Evolutionary conservation across 257 asterid species (phyloP), one percentile per base, ranked within the genome.

Genomic region (Cordia subcordata): DNA sequence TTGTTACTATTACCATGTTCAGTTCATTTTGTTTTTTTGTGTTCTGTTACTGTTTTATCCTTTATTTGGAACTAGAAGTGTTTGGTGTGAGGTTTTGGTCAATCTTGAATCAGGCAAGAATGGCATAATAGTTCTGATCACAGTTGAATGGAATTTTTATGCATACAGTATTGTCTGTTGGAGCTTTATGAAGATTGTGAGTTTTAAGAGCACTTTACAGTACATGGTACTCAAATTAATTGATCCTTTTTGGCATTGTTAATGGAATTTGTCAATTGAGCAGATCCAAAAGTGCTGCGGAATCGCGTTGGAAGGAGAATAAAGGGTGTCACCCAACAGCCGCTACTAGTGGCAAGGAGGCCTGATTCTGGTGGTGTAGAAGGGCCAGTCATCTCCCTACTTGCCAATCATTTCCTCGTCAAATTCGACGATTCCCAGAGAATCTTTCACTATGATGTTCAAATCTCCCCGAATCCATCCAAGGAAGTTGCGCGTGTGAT

Each of bases 351-450:
- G 68, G 94, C 96, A 60, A 86, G 72, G 73, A 88, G 99, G 60
- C 99, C 99, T 15, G 99, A 92, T 55, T 78, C 80, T 50, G 99
- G 99, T 62, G 99, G 99, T 44, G 76, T 78, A 5, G 95, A 88
- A 78, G 99, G 99, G 70, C 77, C 61, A 27, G 82, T 69, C 10
- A 65, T 92, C 52, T 68, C 79, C 63, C 91, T 92, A 16, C 81
- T 92, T 50, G 96, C 97, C 17, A 92, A 92, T 68, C 99, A 92
- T 84, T 92, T 88, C 76, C 65, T 74, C 46, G 97, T 92, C 58
- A 68, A 74, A 21, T 86, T 88, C 60, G 87, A 85, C 60, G 84
- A 87, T 18, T 75, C 83, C 0, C 94, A 84, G 51, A 56, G 46
- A 21, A 74, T 92, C 37, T 92, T 86, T 70, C 99, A 92, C n/a